phyloP scores from a whole-genome alignment of 352 stramenopile genomes.

The Albugo candida region DNA sequence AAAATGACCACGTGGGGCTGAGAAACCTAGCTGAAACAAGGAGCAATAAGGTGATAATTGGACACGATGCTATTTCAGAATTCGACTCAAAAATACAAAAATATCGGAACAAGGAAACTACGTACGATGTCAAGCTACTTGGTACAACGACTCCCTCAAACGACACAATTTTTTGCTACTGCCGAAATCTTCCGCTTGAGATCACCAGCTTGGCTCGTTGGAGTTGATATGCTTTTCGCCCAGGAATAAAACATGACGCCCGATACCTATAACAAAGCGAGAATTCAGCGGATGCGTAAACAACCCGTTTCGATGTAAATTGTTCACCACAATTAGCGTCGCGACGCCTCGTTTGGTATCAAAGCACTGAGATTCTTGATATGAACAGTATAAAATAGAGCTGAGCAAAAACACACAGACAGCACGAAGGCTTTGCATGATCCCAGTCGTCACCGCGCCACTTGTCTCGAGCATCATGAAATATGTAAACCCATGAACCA shows the following conservation, averaged over 20 bases:
- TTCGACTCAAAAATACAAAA: too few relatives aligned
- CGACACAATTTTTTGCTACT: too few relatives aligned
- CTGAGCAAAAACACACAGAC: constrained; percentile 73
- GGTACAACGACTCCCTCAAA: too few relatives aligned
- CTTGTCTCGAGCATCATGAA: constrained; percentile 68
- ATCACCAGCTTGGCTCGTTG: constrained; percentile 6
- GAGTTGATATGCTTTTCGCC: constrained; percentile 36
- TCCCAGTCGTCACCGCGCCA: constrained; percentile 63
- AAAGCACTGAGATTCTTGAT: constrained; percentile 76
- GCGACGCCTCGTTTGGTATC: constrained; percentile 62
- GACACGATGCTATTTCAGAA: too few relatives aligned
- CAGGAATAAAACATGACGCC: constrained; percentile 77
- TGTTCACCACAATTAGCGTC: constrained; percentile 39
- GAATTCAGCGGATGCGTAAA: not conserved
- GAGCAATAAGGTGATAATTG: too few relatives aligned
- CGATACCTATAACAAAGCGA: constrained; percentile 10
- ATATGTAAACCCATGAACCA: constrained; percentile 69
- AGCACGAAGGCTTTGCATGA: constrained; percentile 75
- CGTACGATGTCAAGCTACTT: too few relatives aligned
- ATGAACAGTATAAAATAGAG: constrained; percentile 63
- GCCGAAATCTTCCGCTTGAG: not conserved
- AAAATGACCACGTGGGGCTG: too few relatives aligned
- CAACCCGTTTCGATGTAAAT: not conserved
- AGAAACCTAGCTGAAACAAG: too few relatives aligned
- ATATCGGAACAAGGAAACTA: too few relatives aligned